phyloP scores from a whole-genome alignment of 2,329 filamentous ascomycete genomes.

The Colletotrichum sidae region DNA sequence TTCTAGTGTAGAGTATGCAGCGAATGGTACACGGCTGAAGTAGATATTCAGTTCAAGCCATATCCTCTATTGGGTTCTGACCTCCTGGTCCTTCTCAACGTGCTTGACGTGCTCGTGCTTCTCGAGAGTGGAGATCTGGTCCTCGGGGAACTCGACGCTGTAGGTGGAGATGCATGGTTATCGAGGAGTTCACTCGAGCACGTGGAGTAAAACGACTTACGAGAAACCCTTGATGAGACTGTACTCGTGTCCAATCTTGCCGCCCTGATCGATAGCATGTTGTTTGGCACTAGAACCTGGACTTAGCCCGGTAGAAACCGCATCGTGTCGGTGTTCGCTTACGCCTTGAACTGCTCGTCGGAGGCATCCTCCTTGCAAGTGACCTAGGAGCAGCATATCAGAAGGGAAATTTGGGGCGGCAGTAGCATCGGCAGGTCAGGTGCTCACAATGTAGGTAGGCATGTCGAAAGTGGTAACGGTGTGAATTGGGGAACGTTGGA shows the following conservation, averaged over 20 bases:
- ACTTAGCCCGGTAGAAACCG: neutral
- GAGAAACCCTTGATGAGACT: conserved; percentile 91
- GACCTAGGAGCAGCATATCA: conserved; percentile 64
- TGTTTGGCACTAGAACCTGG: conserved; percentile 77
- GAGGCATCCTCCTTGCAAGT: conserved; percentile 80
- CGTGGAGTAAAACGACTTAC: conserved; percentile 64
- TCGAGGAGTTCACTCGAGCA: neutral
- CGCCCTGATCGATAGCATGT: conserved; percentile 78
- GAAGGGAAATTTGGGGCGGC: neutral
- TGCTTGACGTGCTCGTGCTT: conserved; percentile 76
- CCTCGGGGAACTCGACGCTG: conserved; percentile 80
- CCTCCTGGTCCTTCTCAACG: conserved; percentile 79
- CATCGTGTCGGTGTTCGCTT: conserved; percentile 45
- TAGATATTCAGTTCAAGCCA: neutral
- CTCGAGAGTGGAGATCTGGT: conserved; percentile 73
- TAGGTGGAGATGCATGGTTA: conserved; percentile 1
- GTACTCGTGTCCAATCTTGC: conserved; percentile 87
- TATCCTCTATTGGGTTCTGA: conserved; percentile 75
- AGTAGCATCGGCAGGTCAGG: neutral
- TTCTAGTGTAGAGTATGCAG: conserved; percentile 19
- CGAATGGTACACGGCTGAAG: conserved; percentile 12
- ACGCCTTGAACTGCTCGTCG: conserved; percentile 76
- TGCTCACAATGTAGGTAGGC: conserved; percentile 67
- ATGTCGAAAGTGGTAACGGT: conserved; percentile 46
- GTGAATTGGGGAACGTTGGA: neutral